These are phyloP conservation scores for Gossypium gossypioides DNA, from an alignment of 441 rosid genomes.

Conservation along the genomic window DNA sequence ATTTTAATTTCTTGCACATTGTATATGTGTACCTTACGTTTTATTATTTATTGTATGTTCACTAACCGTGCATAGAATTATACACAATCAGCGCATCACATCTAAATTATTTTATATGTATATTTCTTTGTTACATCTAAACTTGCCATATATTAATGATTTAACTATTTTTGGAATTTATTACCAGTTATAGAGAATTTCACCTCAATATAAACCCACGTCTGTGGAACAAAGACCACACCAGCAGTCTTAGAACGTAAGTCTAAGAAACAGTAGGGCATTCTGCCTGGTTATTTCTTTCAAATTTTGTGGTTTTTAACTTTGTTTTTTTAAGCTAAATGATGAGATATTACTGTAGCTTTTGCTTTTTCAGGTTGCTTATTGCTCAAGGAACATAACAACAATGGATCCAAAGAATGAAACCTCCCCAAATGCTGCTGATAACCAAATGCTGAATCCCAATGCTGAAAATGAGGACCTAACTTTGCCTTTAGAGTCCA, in stretches of 20 bases:
- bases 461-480: background rate
- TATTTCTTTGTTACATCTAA: background rate
- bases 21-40: no score
- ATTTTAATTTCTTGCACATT: no score
- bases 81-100: no score
- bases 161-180: no score
- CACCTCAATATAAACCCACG: background rate
- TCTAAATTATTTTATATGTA: no score
- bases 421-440: background rate
- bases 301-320: background rate
- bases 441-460: background rate
- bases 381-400: background rate
- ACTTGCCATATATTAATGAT: slow-evolving; percentile 1
- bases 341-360: background rate
- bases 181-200: background rate
- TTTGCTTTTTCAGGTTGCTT: background rate
- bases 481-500: background rate
- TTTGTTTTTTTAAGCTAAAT: background rate
- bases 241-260: no score
- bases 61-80: no score
- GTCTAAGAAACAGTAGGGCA: background rate
- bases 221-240: no score
- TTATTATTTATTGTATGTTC: no score
- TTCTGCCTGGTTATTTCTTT: background rate
- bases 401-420: background rate